phyloP scores from a whole-genome alignment of 805 yeast genomes.

The Metschnikowia lachancei region DNA sequence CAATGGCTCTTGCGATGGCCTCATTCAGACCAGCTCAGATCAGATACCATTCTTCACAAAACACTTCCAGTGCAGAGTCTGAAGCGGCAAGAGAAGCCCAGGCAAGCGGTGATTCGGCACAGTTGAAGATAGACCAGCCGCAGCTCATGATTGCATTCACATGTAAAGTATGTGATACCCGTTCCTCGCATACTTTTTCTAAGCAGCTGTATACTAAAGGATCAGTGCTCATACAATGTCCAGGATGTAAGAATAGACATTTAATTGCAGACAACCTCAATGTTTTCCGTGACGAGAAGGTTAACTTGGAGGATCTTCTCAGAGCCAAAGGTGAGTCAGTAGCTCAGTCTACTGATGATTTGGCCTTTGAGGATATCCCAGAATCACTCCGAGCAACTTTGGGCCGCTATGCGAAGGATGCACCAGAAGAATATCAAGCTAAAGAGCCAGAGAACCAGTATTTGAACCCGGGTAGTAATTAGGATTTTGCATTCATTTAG shows the following conservation, averaged over 20 bases:
- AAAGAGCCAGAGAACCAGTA: slow-evolving; percentile 10
- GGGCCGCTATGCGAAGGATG: slow-evolving; percentile 69
- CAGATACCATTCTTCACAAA: slow-evolving; percentile 6
- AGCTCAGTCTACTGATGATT: slow-evolving; percentile 60
- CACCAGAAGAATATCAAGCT: slow-evolving; percentile 45
- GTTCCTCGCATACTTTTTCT: slow-evolving; percentile 87
- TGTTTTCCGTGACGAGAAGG: slow-evolving; percentile 74
- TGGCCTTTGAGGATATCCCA: slow-evolving; percentile 68
- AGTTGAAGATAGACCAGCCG: slow-evolving; percentile 65
- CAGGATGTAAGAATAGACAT: slow-evolving; percentile 85
- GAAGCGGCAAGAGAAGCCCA: neutral
- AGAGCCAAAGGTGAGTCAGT: slow-evolving; percentile 74
- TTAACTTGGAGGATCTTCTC: slow-evolving; percentile 78
- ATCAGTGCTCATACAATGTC: slow-evolving; percentile 86
- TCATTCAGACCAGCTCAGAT: neutral
- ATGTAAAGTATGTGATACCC: slow-evolving; percentile 78
- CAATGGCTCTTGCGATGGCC: neutral
- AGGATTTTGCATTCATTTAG: neutral
- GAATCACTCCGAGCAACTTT: slow-evolving; percentile 48
- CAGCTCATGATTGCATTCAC: slow-evolving; percentile 86
- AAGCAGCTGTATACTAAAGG: slow-evolving; percentile 89
- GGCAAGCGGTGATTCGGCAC: slow-evolving; percentile 3
- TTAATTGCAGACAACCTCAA: slow-evolving; percentile 73
- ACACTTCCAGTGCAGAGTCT: neutral
- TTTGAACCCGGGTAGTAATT: slow-evolving; percentile 1